Base-by-base conservation (phyloP, 257 asterid genomes). In the Prunella vulgaris region DNA sequence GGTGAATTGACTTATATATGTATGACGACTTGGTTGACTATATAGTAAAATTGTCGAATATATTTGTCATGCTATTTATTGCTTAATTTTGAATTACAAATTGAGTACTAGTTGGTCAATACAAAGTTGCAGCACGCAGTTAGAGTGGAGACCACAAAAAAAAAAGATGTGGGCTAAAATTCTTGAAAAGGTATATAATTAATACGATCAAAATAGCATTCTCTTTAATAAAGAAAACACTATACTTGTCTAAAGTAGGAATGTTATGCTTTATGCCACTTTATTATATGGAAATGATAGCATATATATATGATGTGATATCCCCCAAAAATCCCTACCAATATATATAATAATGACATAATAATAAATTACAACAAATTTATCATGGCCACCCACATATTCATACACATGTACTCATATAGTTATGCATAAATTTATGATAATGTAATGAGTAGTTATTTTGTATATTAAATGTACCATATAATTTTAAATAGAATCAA, bases 61-160 rank as follows among this genome's bases (percentile, higher is more conserved):
- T 40, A 40, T 15, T 49, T 15, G 66, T 60, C 68, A 59, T 25
- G 27, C 33, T 20, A 37, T 63, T 63, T 38, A 57, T 69, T n/a
- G 42, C 28, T 33, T 24, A 13, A 17, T 18, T 27, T 40, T 44
- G 1, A 6, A 44, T 42, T 70, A 24, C 4, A 18, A 28, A 33
- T 2, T 69, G 65, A 68, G n/a, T 9, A 8, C 32, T n/a, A n/a
- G n/a, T 15, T 20, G 48, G 69, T 52, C 64, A 71, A 71, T 21
- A 35, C 3, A 28, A 51, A 61, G 12, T 21, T 15, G 4, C 25
- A 62, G 56, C 13, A 52, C 52, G 38, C 7, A 63, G 53, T 63
- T 64, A 35, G 46, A 63, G 8, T 72, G 38, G 48, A 15, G 71
- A 37, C 48, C 76, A 37, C 70, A 62, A 49, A 59, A 64, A 62